Conservation (phyloP, 257 asterid species). For the Datura wrightii region DNA sequence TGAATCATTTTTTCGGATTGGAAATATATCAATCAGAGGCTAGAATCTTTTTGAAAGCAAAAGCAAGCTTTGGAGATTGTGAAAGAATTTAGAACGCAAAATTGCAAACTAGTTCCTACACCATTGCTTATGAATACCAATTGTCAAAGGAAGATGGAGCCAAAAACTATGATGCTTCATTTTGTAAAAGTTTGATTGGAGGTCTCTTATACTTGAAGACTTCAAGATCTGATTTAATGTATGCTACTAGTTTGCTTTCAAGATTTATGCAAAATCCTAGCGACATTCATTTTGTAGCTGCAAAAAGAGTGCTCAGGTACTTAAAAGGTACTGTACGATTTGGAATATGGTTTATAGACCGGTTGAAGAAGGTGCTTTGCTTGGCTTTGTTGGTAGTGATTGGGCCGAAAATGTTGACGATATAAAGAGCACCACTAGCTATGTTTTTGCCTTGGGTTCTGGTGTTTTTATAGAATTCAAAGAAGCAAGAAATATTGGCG, state of each 20-base stretch:
- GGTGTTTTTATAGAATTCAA: constrained; percentile 2
- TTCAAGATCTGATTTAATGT: not conserved
- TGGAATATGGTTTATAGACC: not conserved
- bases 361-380: not conserved
- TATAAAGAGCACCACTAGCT: not conserved
- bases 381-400: constrained; percentile 10
- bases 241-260: not conserved
- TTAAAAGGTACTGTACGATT: not conserved
- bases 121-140: not conserved
- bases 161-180: not conserved
- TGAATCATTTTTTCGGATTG: not conserved
- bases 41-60: not conserved
- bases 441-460: not conserved
- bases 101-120: not conserved
- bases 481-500: not conserved
- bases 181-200: not conserved
- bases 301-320: not conserved
- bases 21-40: not conserved
- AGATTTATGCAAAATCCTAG: not conserved
- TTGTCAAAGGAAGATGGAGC: not conserved
- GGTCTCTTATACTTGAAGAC: not conserved
- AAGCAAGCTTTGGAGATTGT: not conserved
- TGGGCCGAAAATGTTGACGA: not conserved
- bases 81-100: not conserved
- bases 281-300: not conserved